phyloP scores from a whole-genome alignment of 169 alveolate species.

The Theileria annulata region DNA sequence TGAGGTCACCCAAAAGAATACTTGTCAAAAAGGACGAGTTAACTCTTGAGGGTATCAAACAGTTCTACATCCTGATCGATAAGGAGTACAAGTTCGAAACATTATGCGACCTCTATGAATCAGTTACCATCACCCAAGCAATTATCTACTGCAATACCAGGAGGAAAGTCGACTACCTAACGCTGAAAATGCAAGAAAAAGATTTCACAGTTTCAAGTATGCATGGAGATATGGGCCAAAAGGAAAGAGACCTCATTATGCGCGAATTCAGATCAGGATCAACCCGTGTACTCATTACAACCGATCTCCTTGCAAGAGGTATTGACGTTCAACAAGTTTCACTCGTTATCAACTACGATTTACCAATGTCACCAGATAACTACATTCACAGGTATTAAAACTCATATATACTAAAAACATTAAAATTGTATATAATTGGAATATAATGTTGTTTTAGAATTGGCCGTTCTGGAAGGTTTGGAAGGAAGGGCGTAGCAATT shows the following conservation, averaged over 20 bases:
- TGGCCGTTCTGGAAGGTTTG: constrained; percentile 99
- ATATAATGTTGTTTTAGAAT: constrained; percentile 85
- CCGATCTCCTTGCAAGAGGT: constrained; percentile 98
- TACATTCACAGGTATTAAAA: constrained; percentile 90
- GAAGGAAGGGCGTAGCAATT: constrained; percentile 99
- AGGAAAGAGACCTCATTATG: constrained; percentile 96
- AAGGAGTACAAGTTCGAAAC: constrained; percentile 96
- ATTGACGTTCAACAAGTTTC: constrained; percentile 98
- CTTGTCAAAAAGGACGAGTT: constrained; percentile 97
- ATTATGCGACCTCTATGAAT: constrained; percentile 92
- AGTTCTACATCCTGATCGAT: constrained; percentile 96
- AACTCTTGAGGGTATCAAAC: constrained; percentile 97
- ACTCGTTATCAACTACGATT: constrained; percentile 97
- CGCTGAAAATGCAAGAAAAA: constrained; percentile 91
- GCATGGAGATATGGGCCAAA: constrained; percentile 98
- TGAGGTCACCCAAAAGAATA: constrained; percentile 95
- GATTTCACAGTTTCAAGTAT: constrained; percentile 95
- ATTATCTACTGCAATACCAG: constrained; percentile 98
- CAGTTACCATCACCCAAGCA: constrained; percentile 96
- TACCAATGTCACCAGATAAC: constrained; percentile 94
- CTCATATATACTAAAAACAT: background rate
- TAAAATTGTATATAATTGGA: background rate
- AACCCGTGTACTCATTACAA: constrained; percentile 97
- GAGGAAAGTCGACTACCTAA: constrained; percentile 92
- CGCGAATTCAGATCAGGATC: constrained; percentile 97